A percentile compares a stretch with the other conserved stretches of the same genome.
phyloP scores from a whole-genome alignment of 148 eudicot species.

The Vaccinium macrocarpon region DNA sequence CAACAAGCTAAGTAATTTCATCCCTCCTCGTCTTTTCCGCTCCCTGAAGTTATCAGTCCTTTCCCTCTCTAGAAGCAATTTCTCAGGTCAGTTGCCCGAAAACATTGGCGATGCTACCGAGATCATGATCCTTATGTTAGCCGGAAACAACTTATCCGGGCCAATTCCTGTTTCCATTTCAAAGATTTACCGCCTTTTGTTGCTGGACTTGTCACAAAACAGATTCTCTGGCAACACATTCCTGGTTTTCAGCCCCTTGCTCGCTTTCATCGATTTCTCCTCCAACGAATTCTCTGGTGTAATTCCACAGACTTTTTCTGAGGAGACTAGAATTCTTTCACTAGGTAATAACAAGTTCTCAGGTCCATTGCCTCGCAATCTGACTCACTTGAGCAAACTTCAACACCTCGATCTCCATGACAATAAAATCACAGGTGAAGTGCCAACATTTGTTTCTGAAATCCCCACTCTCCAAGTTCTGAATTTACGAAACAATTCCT shows the following conservation, averaged over 20 bases:
- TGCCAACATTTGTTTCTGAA: constrained; percentile 32
- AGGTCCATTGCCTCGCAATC: constrained; percentile 35
- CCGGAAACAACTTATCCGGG: constrained; percentile 47
- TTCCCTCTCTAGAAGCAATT: constrained; percentile 45
- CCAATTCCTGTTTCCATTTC: constrained; percentile 40
- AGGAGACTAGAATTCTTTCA: constrained; percentile 32
- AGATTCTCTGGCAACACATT: constrained; percentile 43
- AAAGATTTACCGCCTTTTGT: constrained; percentile 33
- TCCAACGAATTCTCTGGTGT: constrained; percentile 40
- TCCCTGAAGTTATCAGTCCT: constrained; percentile 46
- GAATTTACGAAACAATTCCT: constrained; percentile 44
- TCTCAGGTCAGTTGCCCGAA: constrained; percentile 50
- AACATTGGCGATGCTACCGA: constrained; percentile 43
- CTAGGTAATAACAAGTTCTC: constrained; percentile 44
- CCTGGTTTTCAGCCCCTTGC: constrained; percentile 38
- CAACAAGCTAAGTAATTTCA: constrained; percentile 45
- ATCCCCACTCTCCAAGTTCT: constrained; percentile 39
- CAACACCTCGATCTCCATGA: constrained; percentile 53
- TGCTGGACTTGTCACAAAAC: constrained; percentile 52
- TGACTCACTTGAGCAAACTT: constrained; percentile 32
- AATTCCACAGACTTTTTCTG: constrained; percentile 37
- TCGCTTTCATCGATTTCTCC: constrained; percentile 46
- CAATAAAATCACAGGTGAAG: constrained; percentile 39
- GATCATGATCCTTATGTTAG: constrained; percentile 48
- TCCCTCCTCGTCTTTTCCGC: constrained; percentile 46